Base-by-base conservation (phyloP, 768 basidiomycete genomes). In the Tulasnella sp. region DNA sequence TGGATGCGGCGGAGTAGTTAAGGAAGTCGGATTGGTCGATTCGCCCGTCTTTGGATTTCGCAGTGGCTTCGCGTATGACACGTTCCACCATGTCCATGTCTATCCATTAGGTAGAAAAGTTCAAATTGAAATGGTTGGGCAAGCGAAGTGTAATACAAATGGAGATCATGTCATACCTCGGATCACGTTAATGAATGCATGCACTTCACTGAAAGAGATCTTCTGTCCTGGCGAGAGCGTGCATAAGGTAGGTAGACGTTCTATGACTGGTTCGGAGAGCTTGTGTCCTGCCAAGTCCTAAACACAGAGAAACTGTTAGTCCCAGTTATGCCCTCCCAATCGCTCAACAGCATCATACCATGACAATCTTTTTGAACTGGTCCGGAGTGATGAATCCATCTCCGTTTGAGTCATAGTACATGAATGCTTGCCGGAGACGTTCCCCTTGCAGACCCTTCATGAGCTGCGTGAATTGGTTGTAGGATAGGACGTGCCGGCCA, bases 371-470 rank as follows among this genome's bases (percentile, higher is more conserved):
- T 70, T 96, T 92, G 74, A 98, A 98, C 68, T 97, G 84, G 54
- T 91, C 88, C 17, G 94, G 88, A 64, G 76, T 77, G 72, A 99
- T 97, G 74, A 95, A 91, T 47, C 96, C 96, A 68, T 95, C 89
- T 68, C 87, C 82, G 68, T 95, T 86, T 51, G 77, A 74, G 72
- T 98, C 95, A 69, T 98, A 78, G 72, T 84, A 82, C 74, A 83
- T 87, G 77, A 98, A 99, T 24, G 93, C 87, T 73, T 99, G 96
- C 62, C 96, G 87, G 56, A 99, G 77, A 30, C 96, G 85, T 73
- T 99, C 96, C 68, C 94, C 96, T 74, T 97, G 96, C 58, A 97
- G 80, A 44, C 93, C 95, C 73, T 97, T 98, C 91, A 99, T 96
- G 61, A 98, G 75, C 74, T 97, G 94, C 29, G 93, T 96, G 74